Base-by-base conservation (phyloP, 2,329 filamentous ascomycete species). In the Monosporascus sp. region DNA sequence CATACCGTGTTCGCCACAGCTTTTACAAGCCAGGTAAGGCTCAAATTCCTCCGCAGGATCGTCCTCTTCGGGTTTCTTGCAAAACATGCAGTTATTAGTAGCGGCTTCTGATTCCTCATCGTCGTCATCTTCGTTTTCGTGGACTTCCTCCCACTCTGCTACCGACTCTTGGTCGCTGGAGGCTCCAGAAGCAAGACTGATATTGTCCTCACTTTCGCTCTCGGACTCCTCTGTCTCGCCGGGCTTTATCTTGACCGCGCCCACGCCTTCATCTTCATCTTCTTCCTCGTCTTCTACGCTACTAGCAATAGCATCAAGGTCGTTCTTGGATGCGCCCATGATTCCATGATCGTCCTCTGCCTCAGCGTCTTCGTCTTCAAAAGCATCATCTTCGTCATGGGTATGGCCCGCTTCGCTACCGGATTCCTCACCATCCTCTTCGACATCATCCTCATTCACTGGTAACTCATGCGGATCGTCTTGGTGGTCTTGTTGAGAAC, bases 1-100 rank as follows among this genome's bases (percentile, higher is more conserved):
- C 89, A 72, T 77, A 96, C 91, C 86, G 71, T 91, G 88, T 67
- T 93, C 88, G 60, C 86, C 86, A 71, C 93, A 97, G 58, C 84
- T 79, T 55, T 77, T 78, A 70, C 93, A 97, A 50, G 85, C 76
- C 55, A 97, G 76, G 68, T 87, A 91, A 54, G 86, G 78, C 69
- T 94, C 91, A 63, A 87, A 94, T 59, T 92, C 89, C 60, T 89
- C 88, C 78, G 35, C 74, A 75, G 55, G 78, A 50, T 74, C 68
- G 44, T 70, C 65, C 31, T 70, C 68, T 20, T 73, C 70, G 43
- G 72, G 71, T 22, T 73, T 68, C 51, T 63, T 60, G 49, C 61
- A 63, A 52, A 62, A 63, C 22, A 63, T 59, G 54, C 60, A 62
- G 35, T 53, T 57, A 22, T 61, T 60, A 19, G 55, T 57, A 48